Evolutionary conservation across 2,329 filamentous ascomycete genomes (phyloP).

Genomic region (Talaromyces rugulosus): DNA sequence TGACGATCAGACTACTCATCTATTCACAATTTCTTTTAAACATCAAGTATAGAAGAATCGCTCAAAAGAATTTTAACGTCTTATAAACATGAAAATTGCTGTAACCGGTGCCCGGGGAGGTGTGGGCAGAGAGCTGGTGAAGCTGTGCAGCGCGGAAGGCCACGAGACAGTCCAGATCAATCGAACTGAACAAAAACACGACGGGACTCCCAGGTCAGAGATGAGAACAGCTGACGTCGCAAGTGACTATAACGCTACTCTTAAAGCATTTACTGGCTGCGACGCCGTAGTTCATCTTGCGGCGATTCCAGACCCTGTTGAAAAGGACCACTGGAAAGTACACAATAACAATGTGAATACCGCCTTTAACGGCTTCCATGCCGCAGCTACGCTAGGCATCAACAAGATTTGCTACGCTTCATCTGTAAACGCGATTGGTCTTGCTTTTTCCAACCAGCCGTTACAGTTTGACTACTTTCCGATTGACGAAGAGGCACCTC

Average conservation of each 20-base stretch:
- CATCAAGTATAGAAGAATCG: background rate
- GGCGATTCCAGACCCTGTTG: slow-evolving; percentile 33
- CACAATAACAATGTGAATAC: slow-evolving; percentile 36
- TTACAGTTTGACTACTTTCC: slow-evolving; percentile 35
- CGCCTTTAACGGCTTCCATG: slow-evolving; percentile 38
- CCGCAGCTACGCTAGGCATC: slow-evolving; percentile 32
- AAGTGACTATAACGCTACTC: slow-evolving; percentile 27
- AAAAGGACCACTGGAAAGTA: slow-evolving; percentile 27
- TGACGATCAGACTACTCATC: background rate
- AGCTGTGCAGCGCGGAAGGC: slow-evolving; percentile 27
- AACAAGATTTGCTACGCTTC: slow-evolving; percentile 33
- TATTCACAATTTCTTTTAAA: background rate
- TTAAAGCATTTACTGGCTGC: slow-evolving; percentile 30
- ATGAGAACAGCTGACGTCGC: slow-evolving; percentile 31
- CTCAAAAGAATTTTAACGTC: background rate
- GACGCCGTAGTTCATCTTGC: slow-evolving; percentile 38
- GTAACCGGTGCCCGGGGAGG: slow-evolving; percentile 36
- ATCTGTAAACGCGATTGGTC: slow-evolving; percentile 36
- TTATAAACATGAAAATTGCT: slow-evolving; percentile 34
- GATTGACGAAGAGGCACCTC: slow-evolving; percentile 32
- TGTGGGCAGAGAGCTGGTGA: slow-evolving; percentile 27
- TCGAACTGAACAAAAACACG: slow-evolving; percentile 25
- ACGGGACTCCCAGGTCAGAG: slow-evolving; percentile 28
- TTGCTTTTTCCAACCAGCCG: slow-evolving; percentile 34
- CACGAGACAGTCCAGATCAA: slow-evolving; percentile 33